These are phyloP conservation scores for Nemania abortiva DNA, from an alignment of 2,329 filamentous ascomycete species.

Conservation along the genomic window DNA sequence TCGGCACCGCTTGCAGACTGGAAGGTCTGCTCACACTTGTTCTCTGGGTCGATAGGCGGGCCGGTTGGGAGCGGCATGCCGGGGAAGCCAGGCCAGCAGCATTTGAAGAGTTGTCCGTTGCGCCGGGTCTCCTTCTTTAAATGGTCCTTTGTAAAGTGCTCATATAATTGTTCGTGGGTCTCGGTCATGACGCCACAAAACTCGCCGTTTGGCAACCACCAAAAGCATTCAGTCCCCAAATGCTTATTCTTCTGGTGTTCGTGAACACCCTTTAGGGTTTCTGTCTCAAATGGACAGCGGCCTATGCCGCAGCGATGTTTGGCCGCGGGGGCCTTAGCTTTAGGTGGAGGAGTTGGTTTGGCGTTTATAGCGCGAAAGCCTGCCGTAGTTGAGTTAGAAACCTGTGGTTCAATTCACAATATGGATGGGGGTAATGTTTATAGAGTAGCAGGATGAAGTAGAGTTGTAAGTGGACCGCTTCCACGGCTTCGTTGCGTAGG, in stretches of 20 bases:
- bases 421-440: no score
- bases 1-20: background rate
- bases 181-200: background rate
- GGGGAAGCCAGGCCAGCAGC: constrained; percentile 1
- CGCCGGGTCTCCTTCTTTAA: background rate
- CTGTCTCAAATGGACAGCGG: background rate
- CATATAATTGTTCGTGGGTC: background rate
- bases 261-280: background rate
- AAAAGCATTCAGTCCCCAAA: constrained; percentile 5
- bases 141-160: constrained; percentile 8
- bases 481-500: no score
- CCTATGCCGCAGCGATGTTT: background rate
- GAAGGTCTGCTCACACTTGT: background rate
- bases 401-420: no score
- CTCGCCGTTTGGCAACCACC: background rate
- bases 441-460: no score
- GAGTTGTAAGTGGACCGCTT: no score
- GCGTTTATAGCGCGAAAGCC: no score
- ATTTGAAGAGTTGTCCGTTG: background rate
- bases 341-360: no score
- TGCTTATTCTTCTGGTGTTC: constrained; percentile 21
- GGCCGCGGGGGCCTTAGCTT: no score
- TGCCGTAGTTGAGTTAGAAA: no score
- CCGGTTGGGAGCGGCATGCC: background rate
- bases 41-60: background rate